These are phyloP conservation scores for Leishmania arabica DNA, from an alignment of 208 protist genomes.

Conservation along the genomic window DNA sequence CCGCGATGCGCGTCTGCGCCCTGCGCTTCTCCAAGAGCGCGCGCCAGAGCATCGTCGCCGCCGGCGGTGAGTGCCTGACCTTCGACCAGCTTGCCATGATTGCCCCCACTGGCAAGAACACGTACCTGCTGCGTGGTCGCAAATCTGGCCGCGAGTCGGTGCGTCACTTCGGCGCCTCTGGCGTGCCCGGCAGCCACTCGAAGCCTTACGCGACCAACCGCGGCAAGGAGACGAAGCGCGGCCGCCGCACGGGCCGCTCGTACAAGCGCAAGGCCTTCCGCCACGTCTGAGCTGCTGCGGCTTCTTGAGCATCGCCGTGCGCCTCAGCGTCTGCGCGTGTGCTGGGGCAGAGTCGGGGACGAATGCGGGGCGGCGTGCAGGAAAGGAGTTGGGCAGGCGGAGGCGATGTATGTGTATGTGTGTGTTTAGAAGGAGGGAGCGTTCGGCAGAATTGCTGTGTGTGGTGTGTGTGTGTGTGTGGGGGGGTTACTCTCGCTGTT, in stretches of 20 bases:
- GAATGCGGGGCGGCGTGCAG: neutral
- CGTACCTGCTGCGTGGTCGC: slow-evolving; percentile 97
- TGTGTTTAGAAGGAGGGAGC: neutral
- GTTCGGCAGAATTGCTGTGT: neutral
- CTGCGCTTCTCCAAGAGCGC: slow-evolving; percentile 99
- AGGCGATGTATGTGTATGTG: neutral
- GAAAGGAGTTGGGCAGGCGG: neutral
- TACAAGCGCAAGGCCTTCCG: slow-evolving; percentile 80
- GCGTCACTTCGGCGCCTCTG: slow-evolving; percentile 99
- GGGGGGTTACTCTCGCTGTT: neutral
- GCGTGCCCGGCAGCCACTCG: slow-evolving; percentile 90
- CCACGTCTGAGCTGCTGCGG: slow-evolving; percentile 47
- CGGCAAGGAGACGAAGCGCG: slow-evolving; percentile 94
- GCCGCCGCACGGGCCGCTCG: slow-evolving; percentile 92
- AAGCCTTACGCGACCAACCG: slow-evolving; percentile 89
- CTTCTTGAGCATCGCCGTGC: neutral
- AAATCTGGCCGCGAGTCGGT: slow-evolving; percentile 95
- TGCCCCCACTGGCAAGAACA: slow-evolving; percentile 97
- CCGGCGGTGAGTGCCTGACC: slow-evolving; percentile 98
- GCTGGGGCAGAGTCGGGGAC: neutral
- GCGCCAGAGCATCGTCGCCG: slow-evolving; percentile 97
- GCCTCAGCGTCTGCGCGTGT: neutral
- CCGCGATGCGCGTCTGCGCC: slow-evolving; percentile 97
- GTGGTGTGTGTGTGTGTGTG: neutral
- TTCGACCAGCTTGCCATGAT: slow-evolving; percentile 98